Evolutionary conservation across 176 grass and related monocot species (phyloP), one percentile per base, ranked within the genome.

Genomic region (Tillandsia leiboldiana): DNA sequence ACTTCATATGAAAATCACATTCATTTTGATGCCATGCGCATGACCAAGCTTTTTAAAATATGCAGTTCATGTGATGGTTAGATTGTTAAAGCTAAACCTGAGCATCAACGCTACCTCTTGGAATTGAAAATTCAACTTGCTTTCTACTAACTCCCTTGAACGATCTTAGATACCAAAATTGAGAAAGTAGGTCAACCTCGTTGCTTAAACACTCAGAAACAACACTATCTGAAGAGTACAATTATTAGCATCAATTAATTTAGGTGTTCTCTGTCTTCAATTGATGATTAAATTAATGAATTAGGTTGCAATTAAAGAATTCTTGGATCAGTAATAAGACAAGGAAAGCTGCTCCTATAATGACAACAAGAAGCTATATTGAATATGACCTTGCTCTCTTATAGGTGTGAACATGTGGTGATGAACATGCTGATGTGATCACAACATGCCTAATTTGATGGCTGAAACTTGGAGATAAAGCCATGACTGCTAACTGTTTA

Each of bases 401-500:
- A 2, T 56, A 56, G 12, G 15, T 56, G 52, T 59, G n/a, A 57
- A n/a, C 10, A 57, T 59, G 54, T 9, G 9, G 3, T 59, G 54
- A 22, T 59, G 54, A 50, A 67, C 67, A 49, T 54, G 50, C n/a
- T 76, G 74, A 67, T 68, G 28, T 53, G 64, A 76, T 76, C 57
- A 68, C 64, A 68, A 51, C 51, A 51, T 53, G 64, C 27, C 33
- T 53, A 15, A 63, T 54, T 26, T 59, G 29, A 59, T 64, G 11
- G 54, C 74, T 70, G 69, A 69, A 78, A 87, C 70, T 53, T 57
- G 64, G 67, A 84, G 64, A 87, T 71, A 74, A 51, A 20, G 82
- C 78, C 84, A 85, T 80, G 84, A 64, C 67, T 11, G 29, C 50
- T 15, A 70, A 88, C 90, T 89, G 83, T 86, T 89, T 53, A 74